Base-by-base conservation (phyloP, 257 asterid genomes). In the Voacanga thouarsii region DNA sequence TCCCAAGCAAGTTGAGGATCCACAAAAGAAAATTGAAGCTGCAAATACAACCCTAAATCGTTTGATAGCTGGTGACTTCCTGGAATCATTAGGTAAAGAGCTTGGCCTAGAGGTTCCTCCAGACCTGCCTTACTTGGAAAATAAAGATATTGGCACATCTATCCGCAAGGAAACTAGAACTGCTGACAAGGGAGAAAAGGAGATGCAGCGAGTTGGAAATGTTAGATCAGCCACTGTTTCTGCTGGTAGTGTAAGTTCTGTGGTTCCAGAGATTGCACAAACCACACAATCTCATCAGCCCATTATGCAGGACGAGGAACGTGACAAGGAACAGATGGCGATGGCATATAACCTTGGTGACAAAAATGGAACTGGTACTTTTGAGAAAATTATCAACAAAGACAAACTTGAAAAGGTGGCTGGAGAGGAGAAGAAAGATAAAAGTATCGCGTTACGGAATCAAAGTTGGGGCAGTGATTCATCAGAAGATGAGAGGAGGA, bases 61-160 rank as follows among this genome's bases (percentile, higher is more conserved):
- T 55, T 77, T 95, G 86, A 93, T 93, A 77, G 98, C 98, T 72
- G 99, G 98, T 8, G 99, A 95, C 89, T 95, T 95, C 88, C 87
- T 95, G 78, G 94, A 95, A 84, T 93, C 99, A 23, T 80, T 95
- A 78, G 99, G 99, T 28, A 93, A 91, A 83, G 99, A 95, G 85
- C 81, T 95, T 41, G 99, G 99, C 64, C 80, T 95, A 61, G 83
- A 60, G 72, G 96, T 95, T 76, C 97, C 99, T 43, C 96, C 95
- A 7, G 96, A 91, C 84, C 79, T 81, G 77, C 89, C 94, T 68
- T 68, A 26, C 37, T 68, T 84, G 5, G 92, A 84, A 79, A 86
- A 72, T 82, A 86, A 82, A 82, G 59, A 81, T 24, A 80, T 81
- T 50, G 65, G 80, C 50, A 41, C 53, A 66, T 79, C 71, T 50